Evolutionary conservation across 441 rosid species (phyloP), one percentile per base, ranked within the genome.

Genomic region (Pelargonium fulgidum): DNA sequence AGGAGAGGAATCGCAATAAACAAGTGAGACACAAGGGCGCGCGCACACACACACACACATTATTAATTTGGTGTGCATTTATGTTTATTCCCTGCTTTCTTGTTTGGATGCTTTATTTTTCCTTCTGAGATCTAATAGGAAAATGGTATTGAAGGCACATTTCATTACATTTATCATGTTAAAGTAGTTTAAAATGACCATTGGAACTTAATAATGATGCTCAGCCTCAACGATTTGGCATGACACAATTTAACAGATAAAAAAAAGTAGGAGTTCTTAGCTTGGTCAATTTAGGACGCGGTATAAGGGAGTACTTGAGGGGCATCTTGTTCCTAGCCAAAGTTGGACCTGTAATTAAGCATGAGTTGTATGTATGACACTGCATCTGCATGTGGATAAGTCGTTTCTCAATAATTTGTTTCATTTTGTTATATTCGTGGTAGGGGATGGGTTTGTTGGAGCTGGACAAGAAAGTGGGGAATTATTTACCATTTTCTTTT

Each of bases 1-100:
- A 87, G 64, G 94, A 89, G 29, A 75, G 80, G 75, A 83, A 81
- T 72, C 87, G 89, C 67, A 89, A 82, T 66, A 84, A 87, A 75
- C 90, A 87, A 89, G 94, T 87, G 61, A 71, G 83, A 67, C 68
- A 47, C 62, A 63, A 39, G 42, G 42, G 42, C 42, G 1, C 7
- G 1, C 42, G 7, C 42, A 39, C 41, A 36, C 42, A 0, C 36
- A 29, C 2, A 29, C 36, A 29, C 36, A 29, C 36, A 29, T 3
- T 41, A 41, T 58, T 8, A 58, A 20, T 19, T 58, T 58, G 62
- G 42, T 62, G 26, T 44, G 56, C 58, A 69, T 65, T 26, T 20
- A 33, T 50, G 54, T 16, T 62, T 41, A 8, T 41, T 7, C 58
- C 58, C 58, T 50, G 58, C 17, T 17, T 48, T 39, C 10, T 62